Evolutionary conservation across 2,329 filamentous ascomycete species (phyloP).

Genomic region (Fusarium coicis): DNA sequence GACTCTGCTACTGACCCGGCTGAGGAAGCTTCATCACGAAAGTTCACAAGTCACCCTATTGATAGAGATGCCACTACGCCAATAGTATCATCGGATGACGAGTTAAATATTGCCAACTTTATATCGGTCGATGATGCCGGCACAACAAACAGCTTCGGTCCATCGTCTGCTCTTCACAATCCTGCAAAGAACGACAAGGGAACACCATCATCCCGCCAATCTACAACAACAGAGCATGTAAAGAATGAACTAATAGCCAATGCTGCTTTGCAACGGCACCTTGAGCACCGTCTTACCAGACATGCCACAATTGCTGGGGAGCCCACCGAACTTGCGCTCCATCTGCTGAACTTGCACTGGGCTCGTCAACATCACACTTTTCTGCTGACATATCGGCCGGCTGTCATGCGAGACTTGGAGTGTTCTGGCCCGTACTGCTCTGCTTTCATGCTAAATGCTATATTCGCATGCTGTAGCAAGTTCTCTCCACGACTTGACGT

Average conservation of each 20-base stretch:
- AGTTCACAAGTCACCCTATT: fast-evolving
- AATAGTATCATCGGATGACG: not conserved
- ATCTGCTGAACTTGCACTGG: slow-evolving; percentile 18
- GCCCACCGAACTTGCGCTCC: slow-evolving; percentile 4
- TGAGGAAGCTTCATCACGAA: not conserved
- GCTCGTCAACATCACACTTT: slow-evolving; percentile 21
- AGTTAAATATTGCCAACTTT: not conserved
- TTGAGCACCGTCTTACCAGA: not conserved
- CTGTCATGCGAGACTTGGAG: slow-evolving; percentile 6
- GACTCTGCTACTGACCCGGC: not conserved
- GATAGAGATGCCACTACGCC: not conserved
- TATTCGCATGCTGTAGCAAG: slow-evolving; percentile 12
- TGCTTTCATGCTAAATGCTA: slow-evolving; percentile 10
- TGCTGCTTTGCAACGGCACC: slow-evolving; percentile 2
- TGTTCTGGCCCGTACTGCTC: slow-evolving; percentile 6
- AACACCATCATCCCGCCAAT: not conserved
- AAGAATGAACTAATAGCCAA: slow-evolving; percentile 10
- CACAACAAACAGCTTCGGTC: slow-evolving; percentile 9
- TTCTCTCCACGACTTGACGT: slow-evolving; percentile 5
- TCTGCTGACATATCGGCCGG: slow-evolving; percentile 8
- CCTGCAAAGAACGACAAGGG: not conserved
- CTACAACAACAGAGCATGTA: not conserved
- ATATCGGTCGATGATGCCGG: slow-evolving; percentile 9
- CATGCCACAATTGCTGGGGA: not conserved
- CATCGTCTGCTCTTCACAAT: slow-evolving; percentile 8